Evolutionary conservation across 371 early-diverging fungal genomes (phyloP).

Genomic region (Thermomucor indicae-seudaticae): DNA sequence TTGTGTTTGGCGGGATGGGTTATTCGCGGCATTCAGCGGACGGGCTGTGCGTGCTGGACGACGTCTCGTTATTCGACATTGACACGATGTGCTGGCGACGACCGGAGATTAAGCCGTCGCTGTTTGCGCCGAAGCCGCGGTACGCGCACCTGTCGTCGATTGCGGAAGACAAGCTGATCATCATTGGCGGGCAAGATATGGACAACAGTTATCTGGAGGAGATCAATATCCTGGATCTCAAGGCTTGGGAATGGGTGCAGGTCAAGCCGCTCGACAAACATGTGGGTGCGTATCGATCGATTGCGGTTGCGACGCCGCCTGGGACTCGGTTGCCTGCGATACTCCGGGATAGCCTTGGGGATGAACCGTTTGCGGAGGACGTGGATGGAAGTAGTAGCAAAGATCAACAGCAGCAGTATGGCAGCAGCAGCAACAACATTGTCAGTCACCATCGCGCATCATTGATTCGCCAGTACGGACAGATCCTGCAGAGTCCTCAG

Average conservation of each 20-base stretch:
- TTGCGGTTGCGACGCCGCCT: slow-evolving; percentile 45
- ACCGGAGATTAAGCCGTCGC: slow-evolving; percentile 40
- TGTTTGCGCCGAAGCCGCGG: slow-evolving; percentile 61
- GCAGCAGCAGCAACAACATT: neutral
- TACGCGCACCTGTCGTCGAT: slow-evolving; percentile 72
- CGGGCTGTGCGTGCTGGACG: slow-evolving; percentile 59
- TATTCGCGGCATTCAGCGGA: slow-evolving; percentile 23
- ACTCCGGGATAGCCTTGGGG: slow-evolving; percentile 8
- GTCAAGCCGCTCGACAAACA: slow-evolving; percentile 59
- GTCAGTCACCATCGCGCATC: slow-evolving; percentile 3
- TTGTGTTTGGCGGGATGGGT: slow-evolving; percentile 59
- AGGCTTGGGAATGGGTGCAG: slow-evolving; percentile 58
- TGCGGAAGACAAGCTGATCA: slow-evolving; percentile 52
- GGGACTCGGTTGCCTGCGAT: slow-evolving; percentile 21
- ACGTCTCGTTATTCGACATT: slow-evolving; percentile 64
- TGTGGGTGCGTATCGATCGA: slow-evolving; percentile 74
- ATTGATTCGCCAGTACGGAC: slow-evolving; percentile 9
- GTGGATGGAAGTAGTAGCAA: neutral
- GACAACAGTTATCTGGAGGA: slow-evolving; percentile 72
- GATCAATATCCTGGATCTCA: slow-evolving; percentile 70
- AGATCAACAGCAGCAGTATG: neutral
- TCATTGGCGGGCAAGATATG: slow-evolving; percentile 80
- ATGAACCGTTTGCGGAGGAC: neutral
- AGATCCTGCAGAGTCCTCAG: slow-evolving; percentile 7
- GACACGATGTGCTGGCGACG: slow-evolving; percentile 58